These are phyloP conservation scores for Sclerotinia sclerotiorum DNA, from an alignment of 2,329 filamentous ascomycete genomes.

Conservation along the genomic window DNA sequence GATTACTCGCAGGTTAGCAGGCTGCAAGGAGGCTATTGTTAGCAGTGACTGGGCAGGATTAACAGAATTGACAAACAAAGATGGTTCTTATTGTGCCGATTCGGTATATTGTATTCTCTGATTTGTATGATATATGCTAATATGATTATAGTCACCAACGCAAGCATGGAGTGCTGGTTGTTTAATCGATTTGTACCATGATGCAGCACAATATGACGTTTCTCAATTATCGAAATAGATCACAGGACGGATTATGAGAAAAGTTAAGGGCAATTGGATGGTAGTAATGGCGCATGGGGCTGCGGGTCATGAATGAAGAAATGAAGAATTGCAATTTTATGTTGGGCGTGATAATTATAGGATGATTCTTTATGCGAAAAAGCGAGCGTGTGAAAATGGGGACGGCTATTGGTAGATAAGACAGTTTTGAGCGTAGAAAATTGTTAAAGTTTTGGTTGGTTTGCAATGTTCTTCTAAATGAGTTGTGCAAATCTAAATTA, in stretches of 20 bases:
- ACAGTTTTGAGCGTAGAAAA: neutral
- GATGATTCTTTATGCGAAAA: conserved; percentile 5
- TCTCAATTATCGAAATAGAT: conserved; percentile 26
- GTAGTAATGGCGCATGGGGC: neutral
- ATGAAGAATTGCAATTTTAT: neutral
- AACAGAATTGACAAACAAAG: conserved; percentile 89
- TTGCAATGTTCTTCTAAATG: neutral
- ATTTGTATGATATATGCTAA: conserved; percentile 27
- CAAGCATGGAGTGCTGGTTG: conserved; percentile 97
- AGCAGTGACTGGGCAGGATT: conserved; percentile 85
- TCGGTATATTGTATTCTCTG: conserved; percentile 58
- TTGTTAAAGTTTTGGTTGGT: neutral
- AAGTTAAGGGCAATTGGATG: neutral
- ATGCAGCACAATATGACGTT: conserved; percentile 57
- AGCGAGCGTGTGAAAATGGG: neutral
- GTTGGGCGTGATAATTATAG: neutral
- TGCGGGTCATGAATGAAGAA: neutral
- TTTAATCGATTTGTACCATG: conserved; percentile 93
- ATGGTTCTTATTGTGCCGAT: conserved; percentile 79
- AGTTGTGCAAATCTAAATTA: neutral
- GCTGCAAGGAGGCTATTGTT: conserved; percentile 81
- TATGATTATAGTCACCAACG: conserved; percentile 70
- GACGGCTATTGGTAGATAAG: neutral
- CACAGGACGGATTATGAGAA: neutral
- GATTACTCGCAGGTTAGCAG: conserved; percentile 76